Percentiles rank a stretch among this genome's conserved stretches.
Evolutionary conservation across 2,329 filamentous ascomycete species (phyloP).

Genomic region (Fusarium devonianum): DNA sequence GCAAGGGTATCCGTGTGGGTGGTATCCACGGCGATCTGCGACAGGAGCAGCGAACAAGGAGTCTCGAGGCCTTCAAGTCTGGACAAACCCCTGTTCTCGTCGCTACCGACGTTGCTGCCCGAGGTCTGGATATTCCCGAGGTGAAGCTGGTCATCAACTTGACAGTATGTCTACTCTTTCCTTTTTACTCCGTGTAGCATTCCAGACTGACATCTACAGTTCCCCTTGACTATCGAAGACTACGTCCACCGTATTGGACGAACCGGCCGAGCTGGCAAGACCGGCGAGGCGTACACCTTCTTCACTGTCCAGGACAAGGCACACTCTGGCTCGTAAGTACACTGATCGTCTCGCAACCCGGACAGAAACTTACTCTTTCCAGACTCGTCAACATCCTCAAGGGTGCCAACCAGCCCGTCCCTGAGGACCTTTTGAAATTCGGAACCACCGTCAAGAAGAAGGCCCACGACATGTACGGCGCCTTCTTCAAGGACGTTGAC

Average conservation of each 20-base stretch:
- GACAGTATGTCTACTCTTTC: constrained; percentile 66
- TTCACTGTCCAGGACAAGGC: constrained; percentile 96
- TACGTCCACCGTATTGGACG: constrained; percentile 97
- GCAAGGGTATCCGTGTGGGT: constrained; percentile 81
- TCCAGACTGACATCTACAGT: constrained; percentile 53
- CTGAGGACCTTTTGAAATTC: constrained; percentile 91
- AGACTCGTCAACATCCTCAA: constrained; percentile 94
- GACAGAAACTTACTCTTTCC: constrained; percentile 28
- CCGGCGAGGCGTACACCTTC: constrained; percentile 86
- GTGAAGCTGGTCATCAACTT: constrained; percentile 96
- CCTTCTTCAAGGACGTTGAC: constrained; percentile 92
- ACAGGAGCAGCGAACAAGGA: constrained; percentile 87
- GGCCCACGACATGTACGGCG: constrained; percentile 92
- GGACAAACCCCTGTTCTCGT: constrained; percentile 85
- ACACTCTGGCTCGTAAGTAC: constrained; percentile 82
- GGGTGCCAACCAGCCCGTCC: constrained; percentile 89
- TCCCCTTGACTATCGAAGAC: constrained; percentile 93
- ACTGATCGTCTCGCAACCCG: background rate
- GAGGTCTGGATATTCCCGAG: constrained; percentile 92
- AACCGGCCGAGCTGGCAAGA: constrained; percentile 91
- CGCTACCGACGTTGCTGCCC: constrained; percentile 93
- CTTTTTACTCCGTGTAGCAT: background rate
- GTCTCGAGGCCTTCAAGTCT: constrained; percentile 88
- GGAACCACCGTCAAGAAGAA: constrained; percentile 99
- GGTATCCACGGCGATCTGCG: constrained; percentile 94